Evolutionary conservation across 805 yeast species (phyloP), one percentile per base, ranked within the genome.

Genomic region (Pichia paraexigua): DNA sequence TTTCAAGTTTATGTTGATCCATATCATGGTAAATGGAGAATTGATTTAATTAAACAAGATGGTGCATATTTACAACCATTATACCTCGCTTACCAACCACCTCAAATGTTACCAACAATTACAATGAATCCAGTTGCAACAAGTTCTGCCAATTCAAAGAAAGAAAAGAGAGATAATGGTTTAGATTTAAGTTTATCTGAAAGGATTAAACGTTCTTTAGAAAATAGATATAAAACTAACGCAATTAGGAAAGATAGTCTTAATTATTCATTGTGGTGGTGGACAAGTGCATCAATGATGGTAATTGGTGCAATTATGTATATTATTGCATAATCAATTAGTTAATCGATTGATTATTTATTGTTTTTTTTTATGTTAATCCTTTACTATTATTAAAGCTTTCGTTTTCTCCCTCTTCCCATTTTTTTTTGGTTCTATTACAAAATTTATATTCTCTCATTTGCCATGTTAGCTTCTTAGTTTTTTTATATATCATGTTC

Each of bases 21-120:
- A 13, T 94, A 92, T 71, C 86, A 87, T 63, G 99, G 99, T 22
- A 78, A 89, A 62, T 83, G 82, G 70, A 77, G 79, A 58, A 77
- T 94, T 52, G 83, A 83, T 55, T 71, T 94, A 53, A 84, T 77
- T 69, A 82, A 84, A 70, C 84, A 77, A 60, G 89, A 85, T 66
- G 97, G 97, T 18, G 67, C 87, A 18, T 81, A 81, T 44, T 69
- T 85, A 74, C 92, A 89, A 58, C 98, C 99, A 0, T 68, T 94
- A 61, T 94, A 89, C 68, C 76, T 94, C 66, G 96, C 95, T 2
- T 94, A 91, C 72, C 78, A 79, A 60, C 99, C 99, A 7, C 95
- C 99, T 11, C 76, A 86, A 79, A 94, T 94, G 99, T 79, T 94
- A 54, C 99, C 99, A 22, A 94, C 98, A 0, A 70, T 66, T 49